Percentiles rank a stretch among this genome's conserved stretches.
phyloP scores from a whole-genome alignment of 371 early-diverging fungal genomes.

The Apophysomyces sp. region DNA sequence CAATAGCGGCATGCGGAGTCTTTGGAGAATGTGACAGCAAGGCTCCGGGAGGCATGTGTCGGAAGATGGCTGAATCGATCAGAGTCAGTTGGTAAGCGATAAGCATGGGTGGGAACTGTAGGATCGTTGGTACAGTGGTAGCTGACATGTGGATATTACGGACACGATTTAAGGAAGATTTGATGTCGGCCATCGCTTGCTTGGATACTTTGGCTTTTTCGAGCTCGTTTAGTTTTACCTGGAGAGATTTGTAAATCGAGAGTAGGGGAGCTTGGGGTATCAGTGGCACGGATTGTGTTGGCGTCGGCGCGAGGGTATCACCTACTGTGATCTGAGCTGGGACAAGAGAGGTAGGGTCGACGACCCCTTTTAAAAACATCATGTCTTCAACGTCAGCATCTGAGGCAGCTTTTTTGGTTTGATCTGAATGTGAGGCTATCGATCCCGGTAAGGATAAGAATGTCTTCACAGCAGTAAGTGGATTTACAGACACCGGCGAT shows the following conservation, averaged over 20 bases:
- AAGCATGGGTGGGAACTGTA: constrained; percentile 64
- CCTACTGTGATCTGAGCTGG: constrained; percentile 21
- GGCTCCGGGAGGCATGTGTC: constrained; percentile 61
- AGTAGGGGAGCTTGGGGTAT: constrained; percentile 42
- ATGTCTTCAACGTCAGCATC: background rate
- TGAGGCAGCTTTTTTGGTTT: background rate
- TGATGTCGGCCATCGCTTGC: constrained; percentile 29
- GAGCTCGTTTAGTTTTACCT: constrained; percentile 24
- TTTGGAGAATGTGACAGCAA: constrained; percentile 65
- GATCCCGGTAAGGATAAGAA: constrained; percentile 24
- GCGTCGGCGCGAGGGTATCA: constrained; percentile 12
- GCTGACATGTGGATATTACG: constrained; percentile 48
- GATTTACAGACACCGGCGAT: constrained; percentile 10
- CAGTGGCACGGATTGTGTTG: constrained; percentile 15
- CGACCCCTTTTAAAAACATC: constrained; percentile 4
- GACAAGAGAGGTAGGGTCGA: constrained; percentile 22
- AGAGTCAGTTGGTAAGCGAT: constrained; percentile 75
- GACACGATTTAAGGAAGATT: constrained; percentile 40
- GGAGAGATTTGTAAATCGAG: constrained; percentile 25
- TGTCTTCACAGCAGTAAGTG: constrained; percentile 25
- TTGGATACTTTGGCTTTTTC: constrained; percentile 5
- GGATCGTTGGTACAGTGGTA: constrained; percentile 54
- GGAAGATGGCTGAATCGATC: constrained; percentile 72
- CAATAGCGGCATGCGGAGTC: constrained; percentile 63
- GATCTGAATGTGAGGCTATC: constrained; percentile 8